phyloP scores from a whole-genome alignment of 495 filamentous ascomycete genomes.

The Podospora fimiseda region DNA sequence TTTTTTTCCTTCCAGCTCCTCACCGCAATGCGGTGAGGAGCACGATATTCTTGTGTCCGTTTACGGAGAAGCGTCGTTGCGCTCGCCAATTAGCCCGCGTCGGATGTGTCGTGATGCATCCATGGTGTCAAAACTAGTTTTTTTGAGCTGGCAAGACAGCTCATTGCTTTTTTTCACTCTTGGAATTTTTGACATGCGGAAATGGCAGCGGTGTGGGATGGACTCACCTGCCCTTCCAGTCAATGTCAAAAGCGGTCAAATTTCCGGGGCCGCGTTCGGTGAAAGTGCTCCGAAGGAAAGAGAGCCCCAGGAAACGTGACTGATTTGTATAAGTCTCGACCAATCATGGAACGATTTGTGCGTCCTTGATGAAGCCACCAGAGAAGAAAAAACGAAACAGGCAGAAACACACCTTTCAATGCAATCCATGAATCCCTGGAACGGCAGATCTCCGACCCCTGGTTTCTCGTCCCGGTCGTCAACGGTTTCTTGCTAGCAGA shows the following conservation, averaged over 20 bases:
- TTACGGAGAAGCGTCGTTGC: conserved; percentile 2
- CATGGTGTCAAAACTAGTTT: conserved; percentile 11
- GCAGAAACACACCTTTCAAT: neutral
- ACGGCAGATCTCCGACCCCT: neutral
- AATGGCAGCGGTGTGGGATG: neutral
- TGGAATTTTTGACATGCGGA: neutral
- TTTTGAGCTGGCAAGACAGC: conserved; percentile 4
- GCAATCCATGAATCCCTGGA: too few species aligned
- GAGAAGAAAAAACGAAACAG: neutral
- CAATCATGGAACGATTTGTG: neutral
- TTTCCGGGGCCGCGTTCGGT: neutral
- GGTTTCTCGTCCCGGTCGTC: too few species aligned
- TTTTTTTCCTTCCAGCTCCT: too few species aligned
- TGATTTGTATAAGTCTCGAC: neutral
- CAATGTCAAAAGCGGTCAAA: neutral
- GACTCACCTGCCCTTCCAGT: too few species aligned
- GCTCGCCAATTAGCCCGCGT: conserved; percentile 7
- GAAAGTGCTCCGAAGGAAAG: too few species aligned
- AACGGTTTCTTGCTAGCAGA: neutral
- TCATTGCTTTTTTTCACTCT: conserved; percentile 6
- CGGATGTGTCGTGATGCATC: conserved; percentile 22
- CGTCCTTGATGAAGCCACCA: too few species aligned
- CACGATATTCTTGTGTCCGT: too few species aligned
- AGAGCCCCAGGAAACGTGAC: too few species aligned
- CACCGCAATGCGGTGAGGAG: conserved; percentile 10